These are phyloP conservation scores for Cardiospermum halicacabum DNA, from an alignment of 345 rosid genomes.

Conservation along the genomic window DNA sequence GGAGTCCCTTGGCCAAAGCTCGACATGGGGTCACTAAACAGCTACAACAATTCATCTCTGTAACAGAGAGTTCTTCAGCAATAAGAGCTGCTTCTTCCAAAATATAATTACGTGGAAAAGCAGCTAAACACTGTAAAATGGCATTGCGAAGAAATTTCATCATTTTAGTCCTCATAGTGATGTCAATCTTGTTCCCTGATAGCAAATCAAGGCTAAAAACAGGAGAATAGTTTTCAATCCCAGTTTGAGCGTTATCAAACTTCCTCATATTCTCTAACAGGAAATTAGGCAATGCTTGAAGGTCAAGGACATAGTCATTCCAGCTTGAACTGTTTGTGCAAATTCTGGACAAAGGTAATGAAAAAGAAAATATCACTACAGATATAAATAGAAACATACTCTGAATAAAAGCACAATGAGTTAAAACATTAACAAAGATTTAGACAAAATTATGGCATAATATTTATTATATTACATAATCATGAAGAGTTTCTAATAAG, in stretches of 20 bases:
- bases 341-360: slow-evolving; percentile 32
- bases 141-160: slow-evolving; percentile 89
- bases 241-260: slow-evolving; percentile 27
- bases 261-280: slow-evolving; percentile 47
- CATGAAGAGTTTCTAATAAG: background rate
- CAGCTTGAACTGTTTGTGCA: slow-evolving; percentile 84
- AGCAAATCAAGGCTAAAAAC: slow-evolving; percentile 42
- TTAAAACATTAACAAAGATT: background rate
- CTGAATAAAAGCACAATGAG: background rate
- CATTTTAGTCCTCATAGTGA: slow-evolving; percentile 44
- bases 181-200: slow-evolving; percentile 38
- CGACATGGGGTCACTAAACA: slow-evolving; percentile 67
- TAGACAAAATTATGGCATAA: background rate
- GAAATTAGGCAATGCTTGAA: slow-evolving; percentile 61
- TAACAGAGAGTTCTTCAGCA: slow-evolving; percentile 74
- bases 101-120: slow-evolving; percentile 72
- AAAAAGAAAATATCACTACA: background rate
- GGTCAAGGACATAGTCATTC: slow-evolving; percentile 58
- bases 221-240: slow-evolving; percentile 27
- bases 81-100: slow-evolving; percentile 85
- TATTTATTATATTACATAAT: background rate
- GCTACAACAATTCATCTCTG: slow-evolving; percentile 49
- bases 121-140: slow-evolving; percentile 60
- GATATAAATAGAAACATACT: slow-evolving; percentile 5
- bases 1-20: slow-evolving; percentile 75